A percentile compares a stretch with the other conserved stretches of the same genome.
These are phyloP conservation scores for Suhomyces kunorum DNA, from an alignment of 1,139 yeast species.

Conservation along the genomic window DNA sequence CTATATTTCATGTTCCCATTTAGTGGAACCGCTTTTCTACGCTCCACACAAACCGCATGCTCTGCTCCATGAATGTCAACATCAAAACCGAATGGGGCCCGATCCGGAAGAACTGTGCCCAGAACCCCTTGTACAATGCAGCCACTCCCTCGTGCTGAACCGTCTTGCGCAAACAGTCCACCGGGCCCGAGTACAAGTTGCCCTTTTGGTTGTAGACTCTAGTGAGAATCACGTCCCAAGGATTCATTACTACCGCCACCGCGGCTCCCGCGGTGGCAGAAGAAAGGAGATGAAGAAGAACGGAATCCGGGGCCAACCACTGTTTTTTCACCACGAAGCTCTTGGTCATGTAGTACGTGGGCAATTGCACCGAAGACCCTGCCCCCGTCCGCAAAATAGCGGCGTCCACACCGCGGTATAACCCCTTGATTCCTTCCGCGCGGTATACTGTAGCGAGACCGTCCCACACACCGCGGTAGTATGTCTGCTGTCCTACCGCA, in stretches of 20 bases:
- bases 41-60: conserved; percentile 61
- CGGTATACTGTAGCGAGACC: conserved; percentile 65
- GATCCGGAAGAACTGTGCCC: conserved; percentile 87
- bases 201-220: conserved; percentile 95
- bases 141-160: conserved; percentile 77
- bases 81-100: conserved; percentile 95
- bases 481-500: conserved; percentile 90
- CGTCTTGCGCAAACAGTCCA: conserved; percentile 86
- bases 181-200: conserved; percentile 76
- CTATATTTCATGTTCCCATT: background rate
- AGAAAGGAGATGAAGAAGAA: conserved; percentile 70
- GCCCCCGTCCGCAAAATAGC: conserved; percentile 93
- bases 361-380: conserved; percentile 93
- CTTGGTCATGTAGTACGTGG: conserved; percentile 84
- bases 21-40: conserved; percentile 32
- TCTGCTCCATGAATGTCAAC: conserved; percentile 92
- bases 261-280: conserved; percentile 86
- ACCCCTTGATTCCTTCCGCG: conserved; percentile 74
- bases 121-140: conserved; percentile 92
- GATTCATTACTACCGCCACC: conserved; percentile 94
- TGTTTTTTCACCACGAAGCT: conserved; percentile 47
- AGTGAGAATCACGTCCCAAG: conserved; percentile 93
- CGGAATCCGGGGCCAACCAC: conserved; percentile 59
- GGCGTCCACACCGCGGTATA: conserved; percentile 91
- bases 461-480: conserved; percentile 66